A percentile compares a stretch with the other conserved stretches of the same genome.
Conservation (phyloP, 768 basidiomycete genomes). For the Amylocystis lapponica region DNA sequence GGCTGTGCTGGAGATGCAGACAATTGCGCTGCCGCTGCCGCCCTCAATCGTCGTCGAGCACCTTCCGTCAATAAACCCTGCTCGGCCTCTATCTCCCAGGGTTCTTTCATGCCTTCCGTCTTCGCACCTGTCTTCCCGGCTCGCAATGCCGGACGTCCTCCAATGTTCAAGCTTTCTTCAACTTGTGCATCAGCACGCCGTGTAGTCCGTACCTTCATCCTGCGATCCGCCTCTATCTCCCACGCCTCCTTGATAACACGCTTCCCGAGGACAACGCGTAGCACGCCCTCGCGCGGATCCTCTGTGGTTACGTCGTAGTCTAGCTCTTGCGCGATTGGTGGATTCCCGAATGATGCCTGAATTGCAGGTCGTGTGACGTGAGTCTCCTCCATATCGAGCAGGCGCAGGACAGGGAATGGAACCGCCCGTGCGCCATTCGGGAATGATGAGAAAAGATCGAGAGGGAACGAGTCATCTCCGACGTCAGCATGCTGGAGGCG, state of each 20-base stretch:
- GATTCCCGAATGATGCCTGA: constrained; percentile 36
- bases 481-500: constrained; percentile 51
- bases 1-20: constrained; percentile 18
- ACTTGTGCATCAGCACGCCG: constrained; percentile 17
- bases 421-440: constrained; percentile 18
- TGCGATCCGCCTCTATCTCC: constrained; percentile 71
- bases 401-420: constrained; percentile 44
- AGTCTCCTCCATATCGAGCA: constrained; percentile 67
- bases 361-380: constrained; percentile 44
- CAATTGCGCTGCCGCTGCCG: constrained; percentile 29
- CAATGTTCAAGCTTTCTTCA: constrained; percentile 2
- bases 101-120: constrained; percentile 47
- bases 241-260: constrained; percentile 66
- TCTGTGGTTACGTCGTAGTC: constrained; percentile 50
- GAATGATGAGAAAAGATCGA: constrained; percentile 27
- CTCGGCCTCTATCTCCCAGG: constrained; percentile 80
- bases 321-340: constrained; percentile 39
- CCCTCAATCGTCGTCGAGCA: constrained; percentile 58
- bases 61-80: constrained; percentile 72
- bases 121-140: constrained; percentile 7
- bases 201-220: constrained; percentile 35
- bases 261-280: constrained; percentile 63
- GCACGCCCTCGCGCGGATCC: constrained; percentile 45
- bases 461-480: constrained; percentile 52
- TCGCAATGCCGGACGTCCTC: neutral